Evolutionary conservation across 106 monocot species (phyloP), one percentile per base, ranked within the genome.

Genomic region (Allium cepa): DNA sequence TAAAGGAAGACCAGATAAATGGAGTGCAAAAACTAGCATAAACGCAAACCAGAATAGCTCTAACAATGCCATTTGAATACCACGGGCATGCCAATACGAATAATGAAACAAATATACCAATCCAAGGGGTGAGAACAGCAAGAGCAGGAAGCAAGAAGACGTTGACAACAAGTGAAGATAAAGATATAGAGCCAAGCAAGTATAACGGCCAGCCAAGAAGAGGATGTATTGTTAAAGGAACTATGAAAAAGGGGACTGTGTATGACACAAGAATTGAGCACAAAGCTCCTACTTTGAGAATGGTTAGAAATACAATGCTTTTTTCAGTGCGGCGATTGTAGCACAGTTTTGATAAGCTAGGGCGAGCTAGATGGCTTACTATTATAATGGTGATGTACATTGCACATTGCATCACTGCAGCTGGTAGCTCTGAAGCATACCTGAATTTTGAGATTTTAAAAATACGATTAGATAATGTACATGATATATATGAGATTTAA

Each of bases 151-250:
- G 79, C 12, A 80, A 47, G 72, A 90, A 80, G 6, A 66, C 72
- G 26, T 79, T 84, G 64, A 90, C 73, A 61, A 86, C 83, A 8
- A 86, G 69, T 2, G 76, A 83, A 12, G 76, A 27, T 0, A 90
- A 56, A 10, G 90, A 58, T 0, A 63, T 72, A 0, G 73, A 75
- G 8, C 90, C 90, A 13, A 90, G 86, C 17, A 90, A 48, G 56
- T 86, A 90, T 11, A 90, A 70, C 2, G 81, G 75, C 90, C 90
- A 90, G 27, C 86, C 90, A 0, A 90, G 73, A 50, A 86, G 12
- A 1, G 90, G 90, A 59, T 90, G 90, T 10, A 86, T 79, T 1
- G 90, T 90, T 22, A 76, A 71, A 7, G 90, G 90, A 53, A 90
- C 65, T 47, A 90, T 80, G 76, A 90, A 79, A 69, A 90, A 90